Percentiles rank a stretch among this genome's conserved stretches.
Conservation (phyloP, 2,329 filamentous ascomycete species). For the Talaromyces sp. region DNA sequence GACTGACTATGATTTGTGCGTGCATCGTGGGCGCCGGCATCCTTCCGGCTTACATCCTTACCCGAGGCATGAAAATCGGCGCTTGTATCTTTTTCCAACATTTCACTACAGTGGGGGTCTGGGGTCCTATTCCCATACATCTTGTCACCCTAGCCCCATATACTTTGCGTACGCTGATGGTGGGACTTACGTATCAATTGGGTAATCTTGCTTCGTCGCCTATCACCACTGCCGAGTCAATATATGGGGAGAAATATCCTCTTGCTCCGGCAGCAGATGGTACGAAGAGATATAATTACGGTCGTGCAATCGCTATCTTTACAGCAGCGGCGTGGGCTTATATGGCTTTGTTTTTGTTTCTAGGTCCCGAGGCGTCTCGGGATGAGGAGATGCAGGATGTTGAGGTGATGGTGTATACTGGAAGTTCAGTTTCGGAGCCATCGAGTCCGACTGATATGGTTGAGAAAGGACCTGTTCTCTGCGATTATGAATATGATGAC, state of each 20-base stretch:
- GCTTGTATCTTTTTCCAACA: constrained; percentile 40
- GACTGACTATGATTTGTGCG: constrained; percentile 35
- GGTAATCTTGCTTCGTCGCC: constrained; percentile 43
- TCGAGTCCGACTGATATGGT: constrained; percentile 7
- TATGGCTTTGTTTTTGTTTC: constrained; percentile 36
- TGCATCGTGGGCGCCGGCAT: constrained; percentile 37
- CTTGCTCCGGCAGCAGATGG: constrained; percentile 34
- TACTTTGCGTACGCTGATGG: constrained; percentile 35
- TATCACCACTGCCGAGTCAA: constrained; percentile 45
- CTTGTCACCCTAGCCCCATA: constrained; percentile 38
- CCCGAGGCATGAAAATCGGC: constrained; percentile 32
- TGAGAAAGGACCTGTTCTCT: background rate
- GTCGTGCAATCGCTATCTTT: constrained; percentile 40
- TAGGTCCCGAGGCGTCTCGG: constrained; percentile 31
- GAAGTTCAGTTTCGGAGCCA: background rate
- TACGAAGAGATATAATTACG: constrained; percentile 42
- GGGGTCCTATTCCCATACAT: constrained; percentile 42
- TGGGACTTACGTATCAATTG: constrained; percentile 41
- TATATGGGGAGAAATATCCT: constrained; percentile 44
- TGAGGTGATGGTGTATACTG: background rate
- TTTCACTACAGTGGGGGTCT: constrained; percentile 40
- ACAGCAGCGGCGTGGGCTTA: constrained; percentile 31
- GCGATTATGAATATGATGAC: background rate
- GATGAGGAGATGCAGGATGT: background rate
- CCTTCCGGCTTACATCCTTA: constrained; percentile 37